Evolutionary conservation across 2,329 filamentous ascomycete genomes (phyloP).

Genomic region (Paecilomyces dactylethromorphus): DNA sequence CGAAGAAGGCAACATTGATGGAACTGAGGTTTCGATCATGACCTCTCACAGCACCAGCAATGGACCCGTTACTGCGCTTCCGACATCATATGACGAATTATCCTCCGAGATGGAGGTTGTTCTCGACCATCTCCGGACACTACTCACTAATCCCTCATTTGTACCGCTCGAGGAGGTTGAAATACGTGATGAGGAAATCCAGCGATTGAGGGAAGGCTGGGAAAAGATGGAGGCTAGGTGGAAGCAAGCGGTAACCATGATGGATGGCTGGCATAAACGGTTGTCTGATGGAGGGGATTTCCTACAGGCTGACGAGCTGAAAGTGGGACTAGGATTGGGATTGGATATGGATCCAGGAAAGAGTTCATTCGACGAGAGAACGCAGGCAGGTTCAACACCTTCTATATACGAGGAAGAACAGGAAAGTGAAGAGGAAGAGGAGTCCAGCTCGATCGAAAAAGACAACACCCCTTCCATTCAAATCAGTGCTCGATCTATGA

Average conservation of each 20-base stretch:
- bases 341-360: conserved; percentile 21
- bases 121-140: conserved; percentile 70
- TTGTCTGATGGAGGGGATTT: conserved; percentile 49
- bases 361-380: conserved; percentile 10
- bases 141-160: conserved; percentile 93
- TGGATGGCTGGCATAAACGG: conserved; percentile 83
- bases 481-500: conserved; percentile 6
- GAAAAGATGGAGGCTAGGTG: conserved; percentile 89
- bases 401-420: conserved; percentile 25
- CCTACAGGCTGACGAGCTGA: conserved; percentile 37
- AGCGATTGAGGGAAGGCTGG: conserved; percentile 74
- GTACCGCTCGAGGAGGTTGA: conserved; percentile 93
- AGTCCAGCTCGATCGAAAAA: conserved; percentile 15
- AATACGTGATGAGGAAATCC: conserved; percentile 85
- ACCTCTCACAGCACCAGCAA: conserved; percentile 15
- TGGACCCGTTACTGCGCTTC: conserved; percentile 37
- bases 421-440: conserved; percentile 19
- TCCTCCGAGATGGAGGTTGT: conserved; percentile 68
- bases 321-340: conserved; percentile 37
- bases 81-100: conserved; percentile 62
- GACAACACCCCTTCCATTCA: conserved; percentile 6
- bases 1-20: conserved; percentile 22
- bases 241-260: conserved; percentile 82
- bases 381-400: neutral
- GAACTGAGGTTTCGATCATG: conserved; percentile 17